phyloP scores from a whole-genome alignment of 163 green algal genomes.

The Smithsoniella earleae region DNA sequence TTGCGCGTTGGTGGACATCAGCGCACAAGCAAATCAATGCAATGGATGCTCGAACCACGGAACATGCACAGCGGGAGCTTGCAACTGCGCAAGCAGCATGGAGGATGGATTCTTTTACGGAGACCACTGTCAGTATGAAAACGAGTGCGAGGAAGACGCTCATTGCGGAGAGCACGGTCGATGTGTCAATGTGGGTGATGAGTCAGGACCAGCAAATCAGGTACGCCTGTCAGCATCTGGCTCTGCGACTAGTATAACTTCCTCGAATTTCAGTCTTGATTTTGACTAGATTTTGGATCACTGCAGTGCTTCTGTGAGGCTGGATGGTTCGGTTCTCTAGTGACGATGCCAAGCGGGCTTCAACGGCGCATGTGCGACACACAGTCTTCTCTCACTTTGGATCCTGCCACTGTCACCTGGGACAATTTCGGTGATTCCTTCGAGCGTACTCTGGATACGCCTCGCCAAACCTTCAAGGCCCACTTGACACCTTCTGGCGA shows the following conservation, averaged over 20 bases:
- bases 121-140: constrained; percentile 33
- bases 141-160: constrained; percentile 36
- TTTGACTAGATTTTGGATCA: too few species aligned
- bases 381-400: neutral
- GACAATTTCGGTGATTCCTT: neutral
- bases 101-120: constrained; percentile 36
- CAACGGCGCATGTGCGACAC: neutral
- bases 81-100: constrained; percentile 23
- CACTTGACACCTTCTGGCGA: neutral
- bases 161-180: constrained; percentile 32
- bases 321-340: neutral
- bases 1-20: constrained; percentile 35
- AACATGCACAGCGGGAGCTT: constrained; percentile 23
- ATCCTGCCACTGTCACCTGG: neutral
- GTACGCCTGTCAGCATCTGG: neutral
- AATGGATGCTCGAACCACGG: constrained; percentile 34
- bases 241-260: too few species aligned
- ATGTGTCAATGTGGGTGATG: constrained; percentile 31
- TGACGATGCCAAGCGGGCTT: neutral
- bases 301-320: constrained; percentile 23
- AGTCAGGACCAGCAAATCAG: constrained; percentile 10
- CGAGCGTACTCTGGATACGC: neutral
- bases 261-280: too few species aligned
- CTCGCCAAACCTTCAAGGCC: neutral
- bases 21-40: constrained; percentile 5